A percentile compares a stretch with the other conserved stretches of the same genome.
Conservation (phyloP, 2,329 filamentous ascomycete species). For the Ciborinia camelliae region DNA sequence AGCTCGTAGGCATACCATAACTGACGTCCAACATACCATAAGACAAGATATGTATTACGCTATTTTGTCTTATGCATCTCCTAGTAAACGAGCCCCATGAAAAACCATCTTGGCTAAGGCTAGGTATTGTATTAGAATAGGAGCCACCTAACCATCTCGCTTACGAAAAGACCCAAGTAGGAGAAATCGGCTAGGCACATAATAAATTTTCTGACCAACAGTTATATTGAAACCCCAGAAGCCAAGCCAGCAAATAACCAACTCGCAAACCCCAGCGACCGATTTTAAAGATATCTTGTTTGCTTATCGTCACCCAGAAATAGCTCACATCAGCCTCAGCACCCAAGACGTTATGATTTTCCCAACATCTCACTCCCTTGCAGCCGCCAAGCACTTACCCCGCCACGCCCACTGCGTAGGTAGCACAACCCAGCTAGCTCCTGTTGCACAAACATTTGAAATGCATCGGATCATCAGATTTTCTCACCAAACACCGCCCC, state of each 20-base stretch:
- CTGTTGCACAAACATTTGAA: not conserved
- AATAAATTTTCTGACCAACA: no score
- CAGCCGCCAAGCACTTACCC: conserved; percentile 3
- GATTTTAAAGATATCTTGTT: not conserved
- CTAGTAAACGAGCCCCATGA: not conserved
- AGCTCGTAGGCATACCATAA: not conserved
- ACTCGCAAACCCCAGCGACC: not conserved
- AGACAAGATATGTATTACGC: not conserved
- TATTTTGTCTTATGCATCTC: no score
- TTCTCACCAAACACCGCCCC: not conserved
- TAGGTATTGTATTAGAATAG: no score
- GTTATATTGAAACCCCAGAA: no score
- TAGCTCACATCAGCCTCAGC: conserved; percentile 5
- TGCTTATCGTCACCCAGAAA: not conserved
- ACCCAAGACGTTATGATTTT: not conserved
- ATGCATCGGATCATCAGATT: not conserved
- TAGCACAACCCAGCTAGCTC: not conserved
- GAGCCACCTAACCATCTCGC: not conserved
- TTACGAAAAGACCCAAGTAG: not conserved
- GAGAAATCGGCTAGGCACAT: no score
- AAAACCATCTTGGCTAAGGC: not conserved
- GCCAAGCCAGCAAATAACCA: not conserved
- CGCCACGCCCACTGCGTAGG: not conserved
- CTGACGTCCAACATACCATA: not conserved
- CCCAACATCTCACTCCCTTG: not conserved